Evolutionary conservation across 176 grass and related monocot genomes (phyloP), one percentile per base, ranked within the genome.

Genomic region (Chloris gayana): DNA sequence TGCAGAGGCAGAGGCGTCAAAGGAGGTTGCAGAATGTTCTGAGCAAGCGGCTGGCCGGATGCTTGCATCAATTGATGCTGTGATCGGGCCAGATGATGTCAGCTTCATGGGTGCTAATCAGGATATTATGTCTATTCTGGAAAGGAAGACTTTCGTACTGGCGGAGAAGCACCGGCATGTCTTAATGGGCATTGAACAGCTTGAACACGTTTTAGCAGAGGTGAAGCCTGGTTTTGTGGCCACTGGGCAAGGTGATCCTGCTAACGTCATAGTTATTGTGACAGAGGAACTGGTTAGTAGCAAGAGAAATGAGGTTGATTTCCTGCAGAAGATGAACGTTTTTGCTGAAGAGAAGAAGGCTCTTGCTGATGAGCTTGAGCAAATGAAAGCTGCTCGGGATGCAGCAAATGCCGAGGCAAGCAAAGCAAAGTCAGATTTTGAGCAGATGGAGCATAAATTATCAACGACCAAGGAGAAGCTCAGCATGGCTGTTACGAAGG

Each of bases 401-500:
- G 81, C 50, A 65, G 90, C 86, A 14, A 84, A 80, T 73, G 74
- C 84, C 44, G 88, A 98, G 76, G 88, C 38, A 32, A 87, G 70
- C 53, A 95, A 93, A 80, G 70, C 83, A 58, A 98, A 89, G 83
- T 60, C 81, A 70, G 92, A 95, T 19, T 85, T 82, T 82, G 88
- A 95, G 76, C 95, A 93, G 77, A 67, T 87, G 70, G 95, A 98
- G 70, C 87, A 87, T 69, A 98, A 79, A 57, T 93, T 91, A 42
- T 46, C 57, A 13, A 76, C 84, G 57, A 86, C 87, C 10, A 98
- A 89, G 81, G 95, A 98, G 72, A 98, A 93, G 71, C 86, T 98
- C 60, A 91, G 84, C 75, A 87, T 98, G 81, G 95, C 95, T 81
- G 92, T 95, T 79, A 85, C 88, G 14, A 98, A 98, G 81, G 95